Evolutionary conservation across 1,284 basidiomycete genomes (phyloP).

Genomic region (Cryptococcus neoformans): DNA sequence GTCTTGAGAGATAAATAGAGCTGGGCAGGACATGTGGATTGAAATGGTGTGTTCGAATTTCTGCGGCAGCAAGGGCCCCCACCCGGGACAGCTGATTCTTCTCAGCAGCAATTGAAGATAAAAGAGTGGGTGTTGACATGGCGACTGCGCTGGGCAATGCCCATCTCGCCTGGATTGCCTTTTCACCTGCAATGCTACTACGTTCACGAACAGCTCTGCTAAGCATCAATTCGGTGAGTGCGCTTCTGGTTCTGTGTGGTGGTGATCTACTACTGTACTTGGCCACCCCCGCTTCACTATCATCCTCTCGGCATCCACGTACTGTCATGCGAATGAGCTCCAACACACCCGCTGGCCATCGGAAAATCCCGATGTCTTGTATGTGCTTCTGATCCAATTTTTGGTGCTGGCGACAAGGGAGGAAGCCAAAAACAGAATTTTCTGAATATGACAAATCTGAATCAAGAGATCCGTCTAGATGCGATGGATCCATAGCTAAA

Average conservation of each 20-base stretch:
- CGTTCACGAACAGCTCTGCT: slow-evolving; percentile 20
- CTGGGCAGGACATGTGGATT: slow-evolving; percentile 62
- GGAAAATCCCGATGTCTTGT: slow-evolving; percentile 36
- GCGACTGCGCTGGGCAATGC: slow-evolving; percentile 55
- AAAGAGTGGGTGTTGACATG: slow-evolving; percentile 15
- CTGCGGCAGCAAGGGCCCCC: slow-evolving; percentile 65
- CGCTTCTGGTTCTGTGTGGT: slow-evolving; percentile 25
- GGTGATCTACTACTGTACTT: background rate
- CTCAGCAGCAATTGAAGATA: background rate
- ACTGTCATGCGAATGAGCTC: slow-evolving; percentile 28
- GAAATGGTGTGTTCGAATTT: slow-evolving; percentile 67
- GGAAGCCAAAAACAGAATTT: slow-evolving; percentile 16
- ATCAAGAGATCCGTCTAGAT: background rate
- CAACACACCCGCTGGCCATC: slow-evolving; percentile 14
- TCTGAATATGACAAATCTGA: background rate
- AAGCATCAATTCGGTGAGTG: slow-evolving; percentile 44
- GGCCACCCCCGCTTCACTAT: too few species aligned
- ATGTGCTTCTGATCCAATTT: slow-evolving; percentile 15
- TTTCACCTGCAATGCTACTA: slow-evolving; percentile 56
- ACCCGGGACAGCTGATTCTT: background rate
- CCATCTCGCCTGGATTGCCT: slow-evolving; percentile 65
- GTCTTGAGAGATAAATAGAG: slow-evolving; percentile 73
- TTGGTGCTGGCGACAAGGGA: slow-evolving; percentile 6
- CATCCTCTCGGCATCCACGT: background rate
- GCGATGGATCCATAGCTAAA: background rate